Conservation (phyloP, 805 yeast genomes). For the Grigorovia transvaalensis region DNA sequence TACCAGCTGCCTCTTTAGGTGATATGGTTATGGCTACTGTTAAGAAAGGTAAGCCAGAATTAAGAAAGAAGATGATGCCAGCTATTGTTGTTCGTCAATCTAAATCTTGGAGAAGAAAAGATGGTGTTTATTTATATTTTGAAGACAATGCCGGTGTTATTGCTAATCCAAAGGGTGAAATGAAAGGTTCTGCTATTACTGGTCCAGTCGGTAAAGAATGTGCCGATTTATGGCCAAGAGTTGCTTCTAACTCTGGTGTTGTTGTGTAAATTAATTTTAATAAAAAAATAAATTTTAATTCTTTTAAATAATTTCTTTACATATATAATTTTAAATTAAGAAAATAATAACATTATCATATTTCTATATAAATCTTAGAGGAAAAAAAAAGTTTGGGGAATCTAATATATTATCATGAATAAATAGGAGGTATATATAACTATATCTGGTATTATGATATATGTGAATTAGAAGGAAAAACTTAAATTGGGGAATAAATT, state of each 20-base stretch:
- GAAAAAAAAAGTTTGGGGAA: background rate
- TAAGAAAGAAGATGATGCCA: conserved; percentile 99
- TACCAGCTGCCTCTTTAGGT: conserved; percentile 99
- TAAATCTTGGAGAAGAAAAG: conserved; percentile 99
- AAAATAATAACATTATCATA: background rate
- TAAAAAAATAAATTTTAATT: background rate
- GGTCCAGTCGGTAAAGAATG: conserved; percentile 99
- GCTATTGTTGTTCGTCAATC: conserved; percentile 99
- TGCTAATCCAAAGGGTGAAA: conserved; percentile 99
- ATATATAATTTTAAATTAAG: background rate
- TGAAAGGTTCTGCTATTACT: conserved; percentile 99
- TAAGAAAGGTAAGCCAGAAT: conserved; percentile 99
- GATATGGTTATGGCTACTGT: conserved; percentile 99
- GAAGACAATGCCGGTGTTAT: conserved; percentile 99
- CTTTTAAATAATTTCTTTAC: conserved; percentile 1
- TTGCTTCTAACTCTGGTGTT: conserved; percentile 99
- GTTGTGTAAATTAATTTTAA: conserved; percentile 60
- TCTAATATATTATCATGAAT: background rate
- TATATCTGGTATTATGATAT: no score
- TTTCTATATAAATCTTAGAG: background rate
- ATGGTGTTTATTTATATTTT: conserved; percentile 98
- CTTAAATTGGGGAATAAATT: no score
- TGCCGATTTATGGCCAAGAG: conserved; percentile 99
- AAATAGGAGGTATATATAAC: background rate
- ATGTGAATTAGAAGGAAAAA: no score